Conservation (phyloP, 2,329 filamentous ascomycete species). For the Phaeosphaeriaceae sp. region DNA sequence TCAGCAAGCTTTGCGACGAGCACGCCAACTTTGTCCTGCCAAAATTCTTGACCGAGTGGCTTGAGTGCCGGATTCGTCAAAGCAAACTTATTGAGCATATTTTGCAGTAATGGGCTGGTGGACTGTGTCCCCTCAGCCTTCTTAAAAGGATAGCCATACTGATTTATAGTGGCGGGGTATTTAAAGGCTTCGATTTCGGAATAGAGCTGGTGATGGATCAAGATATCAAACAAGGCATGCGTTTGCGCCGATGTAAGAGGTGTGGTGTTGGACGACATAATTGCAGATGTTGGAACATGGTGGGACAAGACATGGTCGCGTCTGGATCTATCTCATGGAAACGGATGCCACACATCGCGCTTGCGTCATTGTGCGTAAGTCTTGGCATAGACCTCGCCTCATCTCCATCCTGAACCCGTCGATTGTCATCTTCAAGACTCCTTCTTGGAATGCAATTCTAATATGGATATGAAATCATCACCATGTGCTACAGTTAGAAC, state of each 20-base stretch:
- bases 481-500: too few relatives aligned
- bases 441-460: too few relatives aligned
- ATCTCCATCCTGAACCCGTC: too few relatives aligned
- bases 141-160: conserved; percentile 74
- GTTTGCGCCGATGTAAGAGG: conserved; percentile 54
- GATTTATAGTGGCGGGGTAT: conserved; percentile 65
- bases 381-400: background rate
- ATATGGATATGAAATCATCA: too few relatives aligned
- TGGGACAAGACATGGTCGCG: conserved; percentile 4
- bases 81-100: conserved; percentile 68
- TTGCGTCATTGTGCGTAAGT: background rate
- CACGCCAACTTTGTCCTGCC: conserved; percentile 50
- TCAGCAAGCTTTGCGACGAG: conserved; percentile 59
- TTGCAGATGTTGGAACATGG: conserved; percentile 6
- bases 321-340: background rate
- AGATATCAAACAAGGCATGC: conserved; percentile 60
- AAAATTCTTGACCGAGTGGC: conserved; percentile 60
- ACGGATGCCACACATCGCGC: conserved; percentile 4
- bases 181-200: conserved; percentile 77
- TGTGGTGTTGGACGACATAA: conserved; percentile 23
- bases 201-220: conserved; percentile 62
- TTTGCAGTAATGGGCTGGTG: conserved; percentile 70
- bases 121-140: conserved; percentile 55
- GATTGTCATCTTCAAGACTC: too few relatives aligned
- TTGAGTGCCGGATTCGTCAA: conserved; percentile 70